These are phyloP conservation scores for Myxozyma udenii DNA, from an alignment of 805 yeast genomes.

Conservation along the genomic window DNA sequence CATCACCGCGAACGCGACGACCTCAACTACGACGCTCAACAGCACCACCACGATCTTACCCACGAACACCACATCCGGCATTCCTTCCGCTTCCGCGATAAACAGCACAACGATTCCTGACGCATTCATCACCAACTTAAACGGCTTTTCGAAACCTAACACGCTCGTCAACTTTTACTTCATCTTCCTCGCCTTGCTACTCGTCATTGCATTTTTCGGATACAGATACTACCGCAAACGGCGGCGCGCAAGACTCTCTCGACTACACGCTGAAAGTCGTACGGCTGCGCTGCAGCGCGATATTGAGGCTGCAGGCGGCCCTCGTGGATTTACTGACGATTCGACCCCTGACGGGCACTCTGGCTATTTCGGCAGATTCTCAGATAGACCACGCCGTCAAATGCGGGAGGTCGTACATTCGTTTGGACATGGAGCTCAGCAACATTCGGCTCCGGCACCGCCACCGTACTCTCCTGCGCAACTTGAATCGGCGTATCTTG, in stretches of 20 bases:
- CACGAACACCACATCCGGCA: too few relatives aligned
- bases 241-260: constrained; percentile 4
- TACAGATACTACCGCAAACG: constrained; percentile 15
- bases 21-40: constrained; percentile 10
- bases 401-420: constrained; percentile 1
- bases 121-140: constrained; percentile 11
- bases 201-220: constrained; percentile 21
- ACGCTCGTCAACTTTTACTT: constrained; percentile 23
- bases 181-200: constrained; percentile 16
- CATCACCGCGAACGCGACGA: constrained; percentile 1
- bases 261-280: constrained; percentile 3
- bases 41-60: too few relatives aligned
- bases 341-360: neutral
- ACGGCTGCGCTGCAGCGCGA: constrained; percentile 20
- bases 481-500: constrained; percentile 19
- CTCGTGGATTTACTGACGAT: neutral
- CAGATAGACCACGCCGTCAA: neutral
- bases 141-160: constrained; percentile 24
- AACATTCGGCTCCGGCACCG: constrained; percentile 15
- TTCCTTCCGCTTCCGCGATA: too few relatives aligned
- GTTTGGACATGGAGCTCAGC: neutral
- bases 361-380: neutral
- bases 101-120: constrained; percentile 1
- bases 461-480: constrained; percentile 18
- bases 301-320: constrained; percentile 11